Conservation (phyloP, 2,329 filamentous ascomycete genomes). For the Beauveria pseudobassiana region DNA sequence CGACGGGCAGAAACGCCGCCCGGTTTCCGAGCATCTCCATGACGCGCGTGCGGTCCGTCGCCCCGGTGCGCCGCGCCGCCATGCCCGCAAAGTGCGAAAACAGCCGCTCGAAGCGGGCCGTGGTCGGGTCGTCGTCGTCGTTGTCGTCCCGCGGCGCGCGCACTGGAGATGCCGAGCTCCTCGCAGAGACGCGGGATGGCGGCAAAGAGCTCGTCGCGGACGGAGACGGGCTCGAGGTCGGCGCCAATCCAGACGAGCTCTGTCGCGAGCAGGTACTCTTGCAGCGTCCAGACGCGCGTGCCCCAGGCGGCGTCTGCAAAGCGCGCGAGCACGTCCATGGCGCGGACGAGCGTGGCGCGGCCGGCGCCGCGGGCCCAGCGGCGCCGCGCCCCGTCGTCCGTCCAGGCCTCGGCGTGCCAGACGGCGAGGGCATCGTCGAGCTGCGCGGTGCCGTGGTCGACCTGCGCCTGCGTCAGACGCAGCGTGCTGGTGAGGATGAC, state of each 20-base stretch:
- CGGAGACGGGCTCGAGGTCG: background rate
- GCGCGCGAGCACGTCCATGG: background rate
- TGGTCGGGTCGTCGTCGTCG: background rate
- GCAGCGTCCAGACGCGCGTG: constrained; percentile 3
- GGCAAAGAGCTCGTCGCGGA: constrained; percentile 2
- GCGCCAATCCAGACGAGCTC: background rate
- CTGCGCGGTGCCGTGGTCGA: background rate
- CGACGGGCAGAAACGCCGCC: background rate
- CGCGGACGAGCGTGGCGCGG: background rate
- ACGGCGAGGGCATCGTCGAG: background rate
- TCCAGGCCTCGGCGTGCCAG: background rate
- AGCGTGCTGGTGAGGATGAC: background rate
- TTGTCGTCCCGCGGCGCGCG: background rate
- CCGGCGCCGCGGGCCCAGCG: background rate
- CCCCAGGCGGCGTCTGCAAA: background rate
- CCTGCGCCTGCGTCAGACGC: background rate
- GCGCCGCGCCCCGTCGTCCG: background rate
- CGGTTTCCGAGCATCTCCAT: constrained; percentile 6
- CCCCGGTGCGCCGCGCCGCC: background rate
- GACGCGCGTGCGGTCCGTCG: background rate
- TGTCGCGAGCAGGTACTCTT: background rate
- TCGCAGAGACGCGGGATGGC: background rate
- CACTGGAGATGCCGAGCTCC: background rate
- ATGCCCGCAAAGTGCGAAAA: constrained; percentile 3
- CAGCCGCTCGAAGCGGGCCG: background rate